Evolutionary conservation across 2,329 filamentous ascomycete genomes (phyloP), one percentile per base, ranked within the genome.

Genomic region (Xylariaceae sp.): DNA sequence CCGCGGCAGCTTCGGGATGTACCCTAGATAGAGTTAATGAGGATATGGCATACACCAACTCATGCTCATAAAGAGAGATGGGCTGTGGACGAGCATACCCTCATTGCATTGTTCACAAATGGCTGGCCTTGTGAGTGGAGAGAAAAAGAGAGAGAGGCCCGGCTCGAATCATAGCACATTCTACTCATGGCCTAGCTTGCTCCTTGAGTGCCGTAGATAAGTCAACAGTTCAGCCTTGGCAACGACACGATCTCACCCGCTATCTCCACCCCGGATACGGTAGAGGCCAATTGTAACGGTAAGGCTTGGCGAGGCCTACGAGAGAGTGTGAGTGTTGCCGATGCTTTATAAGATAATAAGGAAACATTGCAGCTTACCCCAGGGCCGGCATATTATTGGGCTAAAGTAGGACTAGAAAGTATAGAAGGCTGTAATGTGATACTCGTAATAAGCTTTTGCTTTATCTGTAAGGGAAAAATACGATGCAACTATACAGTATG

Each of bases 141-240:
- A 50, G 43, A 24, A 33, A 5, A 32, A 16, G n/a, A 46, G 15
- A 35, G 24, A 44, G 37, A 42, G 42, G 39, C 33, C 50, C 57
- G 47, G n/a, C n/a, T n/a, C 58, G 37, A 50, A 58, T 46, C 45
- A 64, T 66, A 50, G 49, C 64, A 68, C 66, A 67, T 68, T 68
- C 66, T 68, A 59, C 57, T 68, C 65, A 62, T 44, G 64, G 66
- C 53, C 43, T 68, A 68, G 66, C 57, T 66, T 23, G 29, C 24
- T 42, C 43, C 39, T 29, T n/a, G n/a, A 39, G 47, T 29, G 47
- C 27, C 29, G 42, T 39, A 48, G 49, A 57, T 54, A 59, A 55
- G 61, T 53, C 57, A 36, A 55, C 44, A 30, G 24, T 42, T 44
- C 40, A 59, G 59, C 59, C 64, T 66, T 63, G 63, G 61, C 60